Percentiles rank a stretch among this genome's conserved stretches.
Conservation (phyloP, 768 basidiomycete species). For the Mycena galopus region DNA sequence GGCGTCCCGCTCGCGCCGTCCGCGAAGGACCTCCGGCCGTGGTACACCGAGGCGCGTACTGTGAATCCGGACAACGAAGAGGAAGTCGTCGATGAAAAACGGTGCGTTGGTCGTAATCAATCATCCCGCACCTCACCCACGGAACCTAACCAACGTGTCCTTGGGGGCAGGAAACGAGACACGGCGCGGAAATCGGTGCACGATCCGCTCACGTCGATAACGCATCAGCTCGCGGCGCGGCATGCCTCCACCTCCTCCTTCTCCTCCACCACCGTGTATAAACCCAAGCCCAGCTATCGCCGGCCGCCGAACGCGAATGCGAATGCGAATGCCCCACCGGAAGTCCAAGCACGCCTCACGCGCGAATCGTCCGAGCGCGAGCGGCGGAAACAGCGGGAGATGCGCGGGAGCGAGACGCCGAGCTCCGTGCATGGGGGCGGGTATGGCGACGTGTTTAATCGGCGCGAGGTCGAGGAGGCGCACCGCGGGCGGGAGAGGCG, state of each 20-base stretch:
- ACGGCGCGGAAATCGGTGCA: conserved; percentile 70
- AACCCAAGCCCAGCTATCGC: conserved; percentile 43
- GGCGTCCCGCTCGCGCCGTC: conserved; percentile 82
- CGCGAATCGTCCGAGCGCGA: conserved; percentile 83
- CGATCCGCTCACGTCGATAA: too few relatives aligned
- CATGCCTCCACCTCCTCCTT: conserved; percentile 41
- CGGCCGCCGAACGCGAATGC: conserved; percentile 24
- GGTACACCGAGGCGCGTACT: conserved; percentile 70
- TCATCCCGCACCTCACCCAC: too few relatives aligned
- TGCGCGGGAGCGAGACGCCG: conserved; percentile 76
- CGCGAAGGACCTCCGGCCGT: conserved; percentile 83
- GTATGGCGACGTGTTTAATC: too few relatives aligned
- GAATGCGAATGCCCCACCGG: conserved; percentile 49
- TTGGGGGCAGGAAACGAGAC: conserved; percentile 76
- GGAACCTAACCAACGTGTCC: neutral
- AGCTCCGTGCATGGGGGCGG: conserved; percentile 73
- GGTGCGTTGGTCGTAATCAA: conserved; percentile 44
- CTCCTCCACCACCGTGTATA: too few relatives aligned
- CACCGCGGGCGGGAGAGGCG: too few relatives aligned
- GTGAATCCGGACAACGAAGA: conserved; percentile 42
- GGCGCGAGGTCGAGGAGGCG: too few relatives aligned
- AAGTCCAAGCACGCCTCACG: conserved; percentile 70
- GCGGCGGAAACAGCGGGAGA: conserved; percentile 73
- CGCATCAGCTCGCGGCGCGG: conserved; percentile 72
- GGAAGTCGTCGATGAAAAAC: conserved; percentile 52